Percentiles rank a stretch among this genome's conserved stretches.
Conservation (phyloP, 1,284 basidiomycete genomes). For the Mycena citricolor region DNA sequence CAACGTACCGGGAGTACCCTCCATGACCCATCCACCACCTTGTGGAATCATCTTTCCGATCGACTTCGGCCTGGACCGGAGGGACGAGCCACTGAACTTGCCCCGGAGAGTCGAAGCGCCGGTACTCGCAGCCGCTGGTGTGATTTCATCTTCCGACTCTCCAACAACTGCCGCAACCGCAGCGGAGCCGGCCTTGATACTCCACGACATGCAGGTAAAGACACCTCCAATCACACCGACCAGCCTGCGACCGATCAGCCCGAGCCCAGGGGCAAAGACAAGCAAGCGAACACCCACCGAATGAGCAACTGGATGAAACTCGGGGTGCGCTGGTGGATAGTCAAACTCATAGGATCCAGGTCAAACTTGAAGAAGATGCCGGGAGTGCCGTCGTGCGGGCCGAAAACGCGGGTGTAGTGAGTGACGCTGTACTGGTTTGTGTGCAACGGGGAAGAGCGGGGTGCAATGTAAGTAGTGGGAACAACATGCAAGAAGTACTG, state of each 20-base stretch:
- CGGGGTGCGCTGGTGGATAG: constrained; percentile 85
- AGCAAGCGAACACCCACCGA: constrained; percentile 41
- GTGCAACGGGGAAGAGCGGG: constrained; percentile 55
- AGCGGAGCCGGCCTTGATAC: constrained; percentile 64
- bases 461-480: constrained; percentile 88
- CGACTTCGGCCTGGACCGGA: constrained; percentile 43
- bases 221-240: constrained; percentile 81
- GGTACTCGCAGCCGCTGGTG: constrained; percentile 11
- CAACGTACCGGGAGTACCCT: constrained; percentile 25
- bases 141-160: constrained; percentile 26
- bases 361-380: constrained; percentile 98
- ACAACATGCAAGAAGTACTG: constrained; percentile 96
- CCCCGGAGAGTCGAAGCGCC: constrained; percentile 19
- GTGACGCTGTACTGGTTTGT: constrained; percentile 97
- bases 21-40: constrained; percentile 45
- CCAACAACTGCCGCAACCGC: constrained; percentile 70
- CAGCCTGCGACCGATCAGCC: constrained; percentile 39
- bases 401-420: constrained; percentile 80
- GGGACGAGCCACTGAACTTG: constrained; percentile 42
- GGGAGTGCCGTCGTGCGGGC: constrained; percentile 80
- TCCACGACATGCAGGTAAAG: constrained; percentile 79
- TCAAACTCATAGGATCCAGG: constrained; percentile 86
- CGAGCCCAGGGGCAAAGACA: not conserved
- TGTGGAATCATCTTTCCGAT: constrained; percentile 34
- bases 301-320: constrained; percentile 81